phyloP scores from a whole-genome alignment of 2,329 filamentous ascomycete genomes.

The Sporothrix mexicana region DNA sequence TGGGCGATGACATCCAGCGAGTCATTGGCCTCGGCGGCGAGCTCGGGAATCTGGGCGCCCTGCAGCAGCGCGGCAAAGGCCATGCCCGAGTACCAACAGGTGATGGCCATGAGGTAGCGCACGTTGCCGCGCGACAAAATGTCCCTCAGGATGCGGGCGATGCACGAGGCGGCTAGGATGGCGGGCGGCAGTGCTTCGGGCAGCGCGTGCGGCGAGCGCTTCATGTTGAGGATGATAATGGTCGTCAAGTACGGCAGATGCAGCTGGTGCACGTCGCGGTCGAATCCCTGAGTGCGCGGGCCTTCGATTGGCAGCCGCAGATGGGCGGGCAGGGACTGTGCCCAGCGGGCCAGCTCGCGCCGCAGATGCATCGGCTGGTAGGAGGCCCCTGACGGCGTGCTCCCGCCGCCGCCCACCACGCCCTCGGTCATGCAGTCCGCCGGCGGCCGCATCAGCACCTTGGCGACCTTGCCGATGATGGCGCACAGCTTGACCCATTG shows the following conservation, averaged over 20 bases:
- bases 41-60: slow-evolving; percentile 13
- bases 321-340: slow-evolving; percentile 6
- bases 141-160: slow-evolving; percentile 27
- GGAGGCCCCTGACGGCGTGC: background rate
- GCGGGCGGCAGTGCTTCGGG: slow-evolving; percentile 11
- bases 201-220: slow-evolving; percentile 25
- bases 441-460: slow-evolving; percentile 16
- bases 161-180: slow-evolving; percentile 27
- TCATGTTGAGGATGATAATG: slow-evolving; percentile 28
- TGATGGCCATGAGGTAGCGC: slow-evolving; percentile 28
- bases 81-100: slow-evolving; percentile 29
- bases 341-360: slow-evolving; percentile 24
- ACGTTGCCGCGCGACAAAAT: slow-evolving; percentile 23
- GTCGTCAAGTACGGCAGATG: slow-evolving; percentile 27
- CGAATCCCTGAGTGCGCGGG: background rate
- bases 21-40: slow-evolving; percentile 25
- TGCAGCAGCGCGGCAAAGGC: slow-evolving; percentile 17
- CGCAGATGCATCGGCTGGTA: slow-evolving; percentile 16
- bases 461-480: slow-evolving; percentile 24
- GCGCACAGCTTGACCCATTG: slow-evolving; percentile 29
- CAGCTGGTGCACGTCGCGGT: slow-evolving; percentile 30
- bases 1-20: slow-evolving; percentile 19
- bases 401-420: background rate
- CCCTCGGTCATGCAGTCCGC: slow-evolving; percentile 5
- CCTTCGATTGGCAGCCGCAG: slow-evolving; percentile 2